Conservation (phyloP, 2,329 filamentous ascomycete species). For the Ceratocystis albifundus region DNA sequence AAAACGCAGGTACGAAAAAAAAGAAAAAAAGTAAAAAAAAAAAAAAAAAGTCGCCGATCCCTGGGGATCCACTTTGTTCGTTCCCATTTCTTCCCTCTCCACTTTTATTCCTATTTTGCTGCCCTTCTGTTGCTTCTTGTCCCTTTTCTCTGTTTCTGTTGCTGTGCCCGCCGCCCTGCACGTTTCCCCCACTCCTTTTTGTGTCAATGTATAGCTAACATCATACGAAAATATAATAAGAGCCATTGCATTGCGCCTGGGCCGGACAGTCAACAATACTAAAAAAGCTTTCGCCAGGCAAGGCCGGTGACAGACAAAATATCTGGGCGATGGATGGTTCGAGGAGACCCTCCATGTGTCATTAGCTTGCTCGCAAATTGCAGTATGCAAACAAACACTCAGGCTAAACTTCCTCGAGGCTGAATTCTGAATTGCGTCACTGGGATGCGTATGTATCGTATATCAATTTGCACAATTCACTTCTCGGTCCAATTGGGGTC, state of each 20-base stretch:
- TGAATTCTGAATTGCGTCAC: not conserved
- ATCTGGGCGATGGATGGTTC: too few species aligned
- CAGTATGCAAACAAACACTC: too few species aligned
- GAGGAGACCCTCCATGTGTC: too few species aligned
- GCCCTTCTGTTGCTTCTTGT: not conserved
- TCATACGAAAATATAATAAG: too few species aligned
- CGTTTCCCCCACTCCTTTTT: not conserved
- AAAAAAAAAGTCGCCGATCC: not conserved
- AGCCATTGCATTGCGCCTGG: too few species aligned
- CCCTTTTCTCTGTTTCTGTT: conserved; percentile 3
- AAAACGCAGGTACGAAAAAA: not conserved
- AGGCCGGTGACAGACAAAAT: too few species aligned
- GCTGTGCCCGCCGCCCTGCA: conserved; percentile 3
- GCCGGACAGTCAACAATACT: too few species aligned
- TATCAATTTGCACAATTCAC: not conserved
- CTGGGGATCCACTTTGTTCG: not conserved
- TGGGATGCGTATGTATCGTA: too few species aligned
- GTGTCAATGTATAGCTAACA: too few species aligned
- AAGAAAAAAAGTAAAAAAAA: not conserved
- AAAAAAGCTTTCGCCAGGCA: too few species aligned
- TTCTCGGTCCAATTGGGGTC: not conserved
- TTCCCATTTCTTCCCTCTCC: not conserved
- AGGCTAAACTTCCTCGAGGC: not conserved
- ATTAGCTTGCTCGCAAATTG: too few species aligned
- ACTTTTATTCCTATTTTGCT: not conserved